phyloP scores from a whole-genome alignment of 106 monocot genomes.

The Dactylorhiza incarnata region DNA sequence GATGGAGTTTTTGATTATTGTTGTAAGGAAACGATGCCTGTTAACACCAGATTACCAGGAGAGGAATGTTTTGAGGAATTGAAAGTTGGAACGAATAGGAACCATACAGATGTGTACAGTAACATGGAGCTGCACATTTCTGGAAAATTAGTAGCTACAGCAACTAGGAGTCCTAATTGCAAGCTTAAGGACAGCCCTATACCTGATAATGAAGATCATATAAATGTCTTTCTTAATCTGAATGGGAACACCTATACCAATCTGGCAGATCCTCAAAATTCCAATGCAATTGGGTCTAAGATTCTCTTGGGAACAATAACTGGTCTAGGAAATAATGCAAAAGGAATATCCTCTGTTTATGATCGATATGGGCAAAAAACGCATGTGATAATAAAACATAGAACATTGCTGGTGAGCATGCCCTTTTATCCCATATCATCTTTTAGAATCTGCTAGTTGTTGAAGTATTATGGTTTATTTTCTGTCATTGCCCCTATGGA shows the following conservation, averaged over 20 bases:
- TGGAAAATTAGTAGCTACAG: constrained; percentile 64
- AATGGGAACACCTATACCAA: constrained; percentile 12
- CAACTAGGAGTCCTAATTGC: constrained; percentile 47
- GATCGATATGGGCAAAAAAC: constrained; percentile 54
- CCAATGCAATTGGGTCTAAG: constrained; percentile 14
- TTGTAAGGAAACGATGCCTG: constrained; percentile 8
- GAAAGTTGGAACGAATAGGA: background rate
- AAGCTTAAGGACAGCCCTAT: constrained; percentile 10
- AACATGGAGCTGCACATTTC: constrained; percentile 71
- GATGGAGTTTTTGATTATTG: constrained; percentile 6
- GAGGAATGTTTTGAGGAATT: constrained; percentile 11
- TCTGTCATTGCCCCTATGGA: background rate
- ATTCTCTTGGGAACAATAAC: constrained; percentile 63
- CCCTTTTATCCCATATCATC: background rate
- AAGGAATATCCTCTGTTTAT: constrained; percentile 75
- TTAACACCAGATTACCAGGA: background rate
- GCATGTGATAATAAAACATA: constrained; percentile 82
- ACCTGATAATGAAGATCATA: constrained; percentile 45
- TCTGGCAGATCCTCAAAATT: constrained; percentile 1
- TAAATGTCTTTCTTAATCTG: constrained; percentile 58
- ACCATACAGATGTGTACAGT: constrained; percentile 44
- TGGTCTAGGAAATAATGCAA: constrained; percentile 62
- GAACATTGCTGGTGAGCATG: constrained; percentile 78
- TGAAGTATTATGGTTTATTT: background rate
- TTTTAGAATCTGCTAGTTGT: background rate